These are phyloP conservation scores for Kwoniella dejecticola DNA, from an alignment of 768 basidiomycete genomes.

Conservation along the genomic window DNA sequence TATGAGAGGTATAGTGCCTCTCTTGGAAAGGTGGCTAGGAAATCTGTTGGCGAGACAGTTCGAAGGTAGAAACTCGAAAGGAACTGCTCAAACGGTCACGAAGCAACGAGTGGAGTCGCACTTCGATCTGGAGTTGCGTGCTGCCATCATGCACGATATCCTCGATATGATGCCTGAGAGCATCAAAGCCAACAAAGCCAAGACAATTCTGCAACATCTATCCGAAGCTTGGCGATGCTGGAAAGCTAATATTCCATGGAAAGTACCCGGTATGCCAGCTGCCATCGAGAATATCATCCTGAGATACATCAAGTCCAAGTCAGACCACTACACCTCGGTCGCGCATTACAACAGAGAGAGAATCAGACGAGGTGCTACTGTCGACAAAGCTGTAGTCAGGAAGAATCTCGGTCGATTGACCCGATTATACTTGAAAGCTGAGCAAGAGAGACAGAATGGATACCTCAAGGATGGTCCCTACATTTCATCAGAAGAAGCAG, in stretches of 20 bases:
- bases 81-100: constrained; percentile 95
- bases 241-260: constrained; percentile 85
- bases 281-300: constrained; percentile 99
- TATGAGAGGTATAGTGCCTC: constrained; percentile 96
- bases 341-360: constrained; percentile 83
- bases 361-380: constrained; percentile 72
- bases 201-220: constrained; percentile 96
- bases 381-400: constrained; percentile 89
- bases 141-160: constrained; percentile 99
- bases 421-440: constrained; percentile 95
- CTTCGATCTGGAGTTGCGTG: constrained; percentile 93
- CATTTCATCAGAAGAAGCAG: constrained; percentile 97
- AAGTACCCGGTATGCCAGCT: constrained; percentile 95
- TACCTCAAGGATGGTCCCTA: constrained; percentile 99
- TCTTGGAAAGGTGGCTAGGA: constrained; percentile 96
- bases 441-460: constrained; percentile 97
- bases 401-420: constrained; percentile 98
- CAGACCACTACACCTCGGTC: constrained; percentile 99
- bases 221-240: constrained; percentile 96
- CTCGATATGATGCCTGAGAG: constrained; percentile 99
- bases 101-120: constrained; percentile 99
- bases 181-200: constrained; percentile 91
- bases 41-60: constrained; percentile 98
- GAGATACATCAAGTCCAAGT: constrained; percentile 98
- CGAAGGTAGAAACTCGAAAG: constrained; percentile 90